These are phyloP conservation scores for Sporothrix brasiliensis DNA, from an alignment of 2,329 filamentous ascomycete species.

Conservation along the genomic window DNA sequence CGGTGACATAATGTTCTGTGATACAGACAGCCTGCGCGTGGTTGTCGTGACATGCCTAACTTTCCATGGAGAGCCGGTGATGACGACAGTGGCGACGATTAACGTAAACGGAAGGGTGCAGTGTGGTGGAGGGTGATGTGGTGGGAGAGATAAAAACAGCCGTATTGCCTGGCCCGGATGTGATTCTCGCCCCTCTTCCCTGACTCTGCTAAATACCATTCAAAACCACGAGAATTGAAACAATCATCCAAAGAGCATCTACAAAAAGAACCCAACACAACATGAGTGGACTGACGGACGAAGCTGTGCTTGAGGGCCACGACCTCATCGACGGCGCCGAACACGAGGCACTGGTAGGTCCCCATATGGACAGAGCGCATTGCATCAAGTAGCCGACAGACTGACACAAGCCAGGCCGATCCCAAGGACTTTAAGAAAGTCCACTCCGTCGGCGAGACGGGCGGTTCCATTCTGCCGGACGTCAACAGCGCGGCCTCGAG, in stretches of 20 bases:
- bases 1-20: background rate
- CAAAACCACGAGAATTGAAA: too few relatives aligned
- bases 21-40: background rate
- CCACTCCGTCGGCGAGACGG: constrained; percentile 8
- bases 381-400: too few relatives aligned
- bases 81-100: constrained; percentile 20
- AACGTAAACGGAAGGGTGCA: background rate
- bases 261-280: background rate
- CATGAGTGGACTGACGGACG: constrained; percentile 5
- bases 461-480: constrained; percentile 7
- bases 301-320: constrained; percentile 21
- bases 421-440: constrained; percentile 20
- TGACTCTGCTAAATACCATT: background rate
- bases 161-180: background rate
- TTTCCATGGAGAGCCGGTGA: background rate
- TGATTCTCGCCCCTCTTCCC: background rate
- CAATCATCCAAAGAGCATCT: background rate
- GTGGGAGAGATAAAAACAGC: background rate
- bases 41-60: background rate
- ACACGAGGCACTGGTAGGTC: constrained; percentile 17
- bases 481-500: background rate
- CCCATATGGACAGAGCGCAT: too few relatives aligned
- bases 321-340: constrained; percentile 19
- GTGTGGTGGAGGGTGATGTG: background rate
- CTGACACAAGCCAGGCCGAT: background rate